phyloP scores from a whole-genome alignment of 1,139 yeast species.

The Suhomyces wounanorum region DNA sequence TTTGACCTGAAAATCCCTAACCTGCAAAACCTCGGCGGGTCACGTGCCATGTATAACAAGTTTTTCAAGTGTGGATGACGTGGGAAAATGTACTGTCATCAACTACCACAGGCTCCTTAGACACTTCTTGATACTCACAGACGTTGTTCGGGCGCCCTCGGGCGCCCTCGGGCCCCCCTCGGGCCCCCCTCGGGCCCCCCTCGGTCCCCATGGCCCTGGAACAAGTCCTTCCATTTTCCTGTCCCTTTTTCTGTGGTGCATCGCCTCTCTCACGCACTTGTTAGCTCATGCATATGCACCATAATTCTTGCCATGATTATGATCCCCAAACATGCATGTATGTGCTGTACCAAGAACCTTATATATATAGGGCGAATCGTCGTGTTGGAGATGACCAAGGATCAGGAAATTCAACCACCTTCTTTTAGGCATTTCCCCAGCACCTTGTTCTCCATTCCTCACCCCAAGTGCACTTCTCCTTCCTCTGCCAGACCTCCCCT shows the following conservation, averaged over 20 bases:
- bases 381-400: not conserved
- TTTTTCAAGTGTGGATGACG: too few relatives aligned
- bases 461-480: too few relatives aligned
- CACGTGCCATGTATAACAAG: not conserved
- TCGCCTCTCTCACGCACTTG: not conserved
- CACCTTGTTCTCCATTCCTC: not conserved
- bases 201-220: not conserved
- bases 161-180: too few relatives aligned
- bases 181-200: too few relatives aligned
- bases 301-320: slow-evolving; percentile 5
- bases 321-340: slow-evolving; percentile 4
- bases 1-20: not conserved
- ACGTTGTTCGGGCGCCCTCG: too few relatives aligned
- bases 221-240: too few relatives aligned
- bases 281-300: slow-evolving; percentile 5
- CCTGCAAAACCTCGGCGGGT: not conserved
- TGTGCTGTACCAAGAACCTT: not conserved
- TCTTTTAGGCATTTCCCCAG: not conserved
- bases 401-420: not conserved
- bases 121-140: too few relatives aligned
- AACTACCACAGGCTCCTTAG: too few relatives aligned
- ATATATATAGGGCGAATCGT: not conserved
- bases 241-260: too few relatives aligned
- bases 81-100: not conserved
- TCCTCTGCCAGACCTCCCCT: not conserved